Percentiles rank a stretch among this genome's conserved stretches.
Evolutionary conservation across 2,329 filamentous ascomycete genomes (phyloP).

Genomic region (Fusarium mundagurra): DNA sequence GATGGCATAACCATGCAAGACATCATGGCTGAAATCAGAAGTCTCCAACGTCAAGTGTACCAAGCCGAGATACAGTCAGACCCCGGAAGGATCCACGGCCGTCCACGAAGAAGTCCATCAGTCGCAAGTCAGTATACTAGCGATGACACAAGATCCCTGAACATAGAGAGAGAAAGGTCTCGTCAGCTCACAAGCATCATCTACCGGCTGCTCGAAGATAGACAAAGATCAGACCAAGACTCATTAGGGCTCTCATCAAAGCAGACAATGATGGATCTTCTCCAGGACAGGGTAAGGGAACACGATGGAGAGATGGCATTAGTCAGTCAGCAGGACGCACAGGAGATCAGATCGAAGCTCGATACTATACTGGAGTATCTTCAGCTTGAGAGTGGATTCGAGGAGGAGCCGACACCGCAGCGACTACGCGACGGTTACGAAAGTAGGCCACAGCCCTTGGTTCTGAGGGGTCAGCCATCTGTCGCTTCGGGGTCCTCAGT

Average conservation of each 20-base stretch:
- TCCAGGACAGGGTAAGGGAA: not conserved
- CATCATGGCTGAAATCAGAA: not conserved
- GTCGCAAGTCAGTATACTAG: not conserved
- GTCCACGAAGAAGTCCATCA: not conserved
- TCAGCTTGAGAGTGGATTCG: not conserved
- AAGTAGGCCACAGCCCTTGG: not conserved
- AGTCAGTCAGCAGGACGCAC: not conserved
- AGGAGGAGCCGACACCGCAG: not conserved
- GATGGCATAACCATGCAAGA: not conserved
- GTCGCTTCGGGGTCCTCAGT: not conserved
- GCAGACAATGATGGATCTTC: not conserved
- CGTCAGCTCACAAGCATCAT: slow-evolving; percentile 2
- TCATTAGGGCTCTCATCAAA: not conserved
- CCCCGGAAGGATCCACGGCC: not conserved
- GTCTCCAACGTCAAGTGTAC: not conserved
- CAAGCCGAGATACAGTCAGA: slow-evolving; percentile 1
- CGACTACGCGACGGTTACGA: not conserved
- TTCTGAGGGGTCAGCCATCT: not conserved
- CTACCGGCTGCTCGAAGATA: not conserved
- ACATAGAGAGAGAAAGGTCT: slow-evolving; percentile 6
- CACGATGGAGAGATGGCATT: not conserved
- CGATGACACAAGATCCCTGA: not conserved
- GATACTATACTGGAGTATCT: slow-evolving; percentile 5
- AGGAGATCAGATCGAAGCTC: not conserved
- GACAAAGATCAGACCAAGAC: not conserved